Evolutionary conservation across 208 protist species (phyloP).

Genomic region (Leishmania tropica): DNA sequence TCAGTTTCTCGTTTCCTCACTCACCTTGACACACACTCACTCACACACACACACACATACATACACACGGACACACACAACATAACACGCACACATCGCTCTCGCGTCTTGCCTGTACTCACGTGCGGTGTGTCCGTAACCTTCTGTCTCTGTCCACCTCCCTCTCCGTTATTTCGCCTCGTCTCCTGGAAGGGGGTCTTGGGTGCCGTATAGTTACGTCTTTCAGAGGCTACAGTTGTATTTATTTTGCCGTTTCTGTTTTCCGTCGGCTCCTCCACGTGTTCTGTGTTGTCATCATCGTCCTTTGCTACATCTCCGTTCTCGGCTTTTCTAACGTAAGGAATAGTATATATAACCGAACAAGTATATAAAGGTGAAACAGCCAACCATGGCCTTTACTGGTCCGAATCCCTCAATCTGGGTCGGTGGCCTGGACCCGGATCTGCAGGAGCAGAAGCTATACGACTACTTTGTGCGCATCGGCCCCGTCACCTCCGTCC

Average conservation of each 20-base stretch:
- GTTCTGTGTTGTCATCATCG: background rate
- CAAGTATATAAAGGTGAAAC: background rate
- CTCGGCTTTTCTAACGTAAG: background rate
- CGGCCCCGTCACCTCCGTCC: conserved; percentile 97
- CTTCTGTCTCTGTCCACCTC: background rate
- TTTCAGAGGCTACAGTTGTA: conserved; percentile 1
- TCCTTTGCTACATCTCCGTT: conserved; percentile 1
- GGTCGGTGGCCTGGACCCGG: conserved; percentile 96
- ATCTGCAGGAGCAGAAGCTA: conserved; percentile 95
- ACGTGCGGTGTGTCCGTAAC: background rate
- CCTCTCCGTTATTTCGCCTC: background rate
- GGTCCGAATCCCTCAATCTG: conserved; percentile 96
- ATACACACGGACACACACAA: background rate
- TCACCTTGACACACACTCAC: background rate
- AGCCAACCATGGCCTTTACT: conserved; percentile 54
- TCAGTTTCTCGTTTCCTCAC: background rate
- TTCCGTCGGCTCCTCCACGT: background rate
- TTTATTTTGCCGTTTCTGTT: background rate
- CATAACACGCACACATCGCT: background rate
- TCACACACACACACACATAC: background rate
- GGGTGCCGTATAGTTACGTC: background rate
- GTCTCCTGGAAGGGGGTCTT: background rate
- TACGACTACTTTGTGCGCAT: conserved; percentile 98
- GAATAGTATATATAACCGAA: background rate
- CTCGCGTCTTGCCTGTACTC: background rate